A percentile compares a stretch with the other conserved stretches of the same genome.
Evolutionary conservation across 495 filamentous ascomycete species (phyloP).

Genomic region (Sphaerosporella brunnea): DNA sequence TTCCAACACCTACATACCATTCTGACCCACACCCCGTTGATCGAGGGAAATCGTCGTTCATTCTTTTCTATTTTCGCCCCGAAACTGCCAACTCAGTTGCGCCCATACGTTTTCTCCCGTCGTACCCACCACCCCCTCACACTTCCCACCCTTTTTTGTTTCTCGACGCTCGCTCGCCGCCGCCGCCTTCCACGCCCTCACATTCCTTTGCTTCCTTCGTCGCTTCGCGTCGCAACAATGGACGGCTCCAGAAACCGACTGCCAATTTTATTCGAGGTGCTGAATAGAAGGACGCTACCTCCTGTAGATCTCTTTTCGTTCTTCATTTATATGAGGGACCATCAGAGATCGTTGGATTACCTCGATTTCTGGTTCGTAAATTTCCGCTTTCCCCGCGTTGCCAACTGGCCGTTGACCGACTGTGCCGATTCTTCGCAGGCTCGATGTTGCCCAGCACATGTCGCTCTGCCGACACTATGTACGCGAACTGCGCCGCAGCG

Average conservation of each 20-base stretch:
- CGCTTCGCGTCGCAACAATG: background rate
- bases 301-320: conserved; percentile 96
- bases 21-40: too few species aligned
- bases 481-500: conserved; percentile 78
- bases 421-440: conserved; percentile 38
- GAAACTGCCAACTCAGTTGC: background rate
- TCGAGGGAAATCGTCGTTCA: too few species aligned
- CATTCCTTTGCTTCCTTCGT: background rate
- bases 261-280: conserved; percentile 84
- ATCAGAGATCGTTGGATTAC: conserved; percentile 93
- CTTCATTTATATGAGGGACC: conserved; percentile 99
- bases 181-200: too few species aligned
- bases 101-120: background rate
- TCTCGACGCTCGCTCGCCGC: background rate
- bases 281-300: conserved; percentile 74
- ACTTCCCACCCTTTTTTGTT: background rate
- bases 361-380: conserved; percentile 84
- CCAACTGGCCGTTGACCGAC: background rate
- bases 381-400: background rate
- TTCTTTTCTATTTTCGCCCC: too few species aligned
- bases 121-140: background rate
- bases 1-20: too few species aligned
- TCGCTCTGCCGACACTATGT: conserved; percentile 96
- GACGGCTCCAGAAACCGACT: conserved; percentile 49
- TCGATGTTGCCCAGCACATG: conserved; percentile 98